A percentile compares a stretch with the other conserved stretches of the same genome.
These are phyloP conservation scores for Flaveria sonorensis DNA, from an alignment of 129 eudicot species.

Conservation along the genomic window DNA sequence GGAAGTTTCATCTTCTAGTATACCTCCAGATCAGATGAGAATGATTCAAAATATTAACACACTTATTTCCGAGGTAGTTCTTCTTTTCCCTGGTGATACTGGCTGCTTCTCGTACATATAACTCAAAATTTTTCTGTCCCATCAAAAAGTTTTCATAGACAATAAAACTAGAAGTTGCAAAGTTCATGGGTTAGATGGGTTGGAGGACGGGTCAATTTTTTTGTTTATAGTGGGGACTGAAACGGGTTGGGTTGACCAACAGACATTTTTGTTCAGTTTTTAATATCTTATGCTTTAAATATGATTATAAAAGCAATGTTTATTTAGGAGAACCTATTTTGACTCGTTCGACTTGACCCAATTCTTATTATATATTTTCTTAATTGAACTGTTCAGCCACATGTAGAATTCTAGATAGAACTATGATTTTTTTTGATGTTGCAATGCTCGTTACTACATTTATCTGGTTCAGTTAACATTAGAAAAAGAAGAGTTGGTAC, in stretches of 20 bases:
- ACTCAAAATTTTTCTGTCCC: no score
- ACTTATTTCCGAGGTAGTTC: conserved; percentile 74
- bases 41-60: conserved; percentile 73
- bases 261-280: not conserved
- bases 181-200: no score
- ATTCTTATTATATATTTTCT: no score
- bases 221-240: not conserved
- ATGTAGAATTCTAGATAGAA: not conserved
- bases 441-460: conserved; percentile 1
- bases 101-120: not conserved
- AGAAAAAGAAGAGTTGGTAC: conserved; percentile 82
- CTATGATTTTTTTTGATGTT: not conserved
- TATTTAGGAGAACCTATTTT: not conserved
- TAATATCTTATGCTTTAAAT: not conserved
- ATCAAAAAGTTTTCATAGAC: no score
- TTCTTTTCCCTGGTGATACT: not conserved
- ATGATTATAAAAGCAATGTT: not conserved
- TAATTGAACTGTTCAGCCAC: not conserved
- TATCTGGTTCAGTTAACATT: conserved; percentile 53
- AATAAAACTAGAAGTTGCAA: no score
- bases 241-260: not conserved
- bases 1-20: conserved; percentile 51
- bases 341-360: no score
- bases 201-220: no score
- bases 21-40: conserved; percentile 84